A percentile compares a stretch with the other conserved stretches of the same genome.
These are phyloP conservation scores for Nemania serpens DNA, from an alignment of 2,329 filamentous ascomycete genomes.

Conservation along the genomic window DNA sequence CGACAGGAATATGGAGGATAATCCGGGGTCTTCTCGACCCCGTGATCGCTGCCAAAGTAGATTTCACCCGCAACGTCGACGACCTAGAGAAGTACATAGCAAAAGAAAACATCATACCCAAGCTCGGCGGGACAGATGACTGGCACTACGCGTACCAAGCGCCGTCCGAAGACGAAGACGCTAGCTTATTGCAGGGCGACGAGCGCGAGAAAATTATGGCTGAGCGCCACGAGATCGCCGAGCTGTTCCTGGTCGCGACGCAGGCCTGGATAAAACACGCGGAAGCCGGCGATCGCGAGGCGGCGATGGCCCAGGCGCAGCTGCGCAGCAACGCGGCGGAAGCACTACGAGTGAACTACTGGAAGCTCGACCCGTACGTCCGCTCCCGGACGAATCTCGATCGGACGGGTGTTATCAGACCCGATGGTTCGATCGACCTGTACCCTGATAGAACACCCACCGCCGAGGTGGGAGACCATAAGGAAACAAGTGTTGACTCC, in stretches of 20 bases:
- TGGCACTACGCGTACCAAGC: conserved; percentile 83
- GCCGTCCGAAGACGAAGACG: conserved; percentile 74
- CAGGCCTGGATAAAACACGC: conserved; percentile 66
- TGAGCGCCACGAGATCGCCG: conserved; percentile 64
- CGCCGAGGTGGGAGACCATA: neutral
- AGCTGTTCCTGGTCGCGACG: conserved; percentile 73
- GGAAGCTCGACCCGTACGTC: conserved; percentile 85
- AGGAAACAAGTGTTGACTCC: neutral
- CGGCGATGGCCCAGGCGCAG: conserved; percentile 53
- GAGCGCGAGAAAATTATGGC: conserved; percentile 65
- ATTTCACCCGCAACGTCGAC: conserved; percentile 79
- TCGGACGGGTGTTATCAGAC: conserved; percentile 69
- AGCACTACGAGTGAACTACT: conserved; percentile 74
- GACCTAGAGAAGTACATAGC: conserved; percentile 79
- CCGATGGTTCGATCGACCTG: conserved; percentile 64
- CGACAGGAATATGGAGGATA: conserved; percentile 81
- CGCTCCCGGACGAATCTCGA: conserved; percentile 81
- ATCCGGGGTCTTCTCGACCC: conserved; percentile 94
- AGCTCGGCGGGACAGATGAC: conserved; percentile 80
- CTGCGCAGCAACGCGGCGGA: conserved; percentile 64
- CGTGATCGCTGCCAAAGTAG: conserved; percentile 87
- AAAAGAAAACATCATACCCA: conserved; percentile 70
- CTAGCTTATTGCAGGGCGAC: conserved; percentile 64
- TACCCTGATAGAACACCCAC: conserved; percentile 22
- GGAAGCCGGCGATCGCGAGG: conserved; percentile 46